These are phyloP conservation scores for Boletus insuetus DNA, from an alignment of 768 basidiomycete genomes.

Conservation along the genomic window DNA sequence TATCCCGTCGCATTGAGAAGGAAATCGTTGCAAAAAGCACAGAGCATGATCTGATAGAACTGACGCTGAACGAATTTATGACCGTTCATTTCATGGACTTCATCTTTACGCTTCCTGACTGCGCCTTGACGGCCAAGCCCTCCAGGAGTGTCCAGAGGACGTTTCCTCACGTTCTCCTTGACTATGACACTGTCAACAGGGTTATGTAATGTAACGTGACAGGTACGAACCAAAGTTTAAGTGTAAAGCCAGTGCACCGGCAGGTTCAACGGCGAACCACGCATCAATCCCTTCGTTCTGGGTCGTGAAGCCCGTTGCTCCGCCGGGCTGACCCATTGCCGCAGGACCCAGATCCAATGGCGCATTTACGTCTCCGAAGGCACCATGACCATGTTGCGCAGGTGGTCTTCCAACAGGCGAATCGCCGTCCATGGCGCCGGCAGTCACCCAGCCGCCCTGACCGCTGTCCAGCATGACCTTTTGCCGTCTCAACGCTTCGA, in stretches of 20 bases:
- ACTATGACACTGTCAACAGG: conserved; percentile 47
- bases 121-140: conserved; percentile 98
- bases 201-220: background rate
- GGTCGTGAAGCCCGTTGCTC: conserved; percentile 18
- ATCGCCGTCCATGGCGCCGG: conserved; percentile 80
- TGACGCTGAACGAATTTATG: conserved; percentile 97
- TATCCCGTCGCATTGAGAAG: conserved; percentile 96
- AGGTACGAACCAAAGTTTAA: conserved; percentile 83
- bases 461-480: conserved; percentile 84
- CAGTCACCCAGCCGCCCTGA: conserved; percentile 96
- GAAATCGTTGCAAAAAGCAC: conserved; percentile 97
- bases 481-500: conserved; percentile 89
- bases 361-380: conserved; percentile 44
- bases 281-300: conserved; percentile 83
- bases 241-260: conserved; percentile 84
- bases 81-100: conserved; percentile 99
- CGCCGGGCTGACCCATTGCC: conserved; percentile 27
- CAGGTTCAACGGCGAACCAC: conserved; percentile 97
- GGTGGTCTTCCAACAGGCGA: conserved; percentile 45
- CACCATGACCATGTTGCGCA: conserved; percentile 47
- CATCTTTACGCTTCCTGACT: conserved; percentile 94
- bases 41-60: conserved; percentile 98
- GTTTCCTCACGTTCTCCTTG: conserved; percentile 96
- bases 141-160: conserved; percentile 87
- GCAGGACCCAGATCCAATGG: conserved; percentile 39